Conservation (phyloP, 176 grass and related monocot genomes). For the Oryza coarctata region DNA sequence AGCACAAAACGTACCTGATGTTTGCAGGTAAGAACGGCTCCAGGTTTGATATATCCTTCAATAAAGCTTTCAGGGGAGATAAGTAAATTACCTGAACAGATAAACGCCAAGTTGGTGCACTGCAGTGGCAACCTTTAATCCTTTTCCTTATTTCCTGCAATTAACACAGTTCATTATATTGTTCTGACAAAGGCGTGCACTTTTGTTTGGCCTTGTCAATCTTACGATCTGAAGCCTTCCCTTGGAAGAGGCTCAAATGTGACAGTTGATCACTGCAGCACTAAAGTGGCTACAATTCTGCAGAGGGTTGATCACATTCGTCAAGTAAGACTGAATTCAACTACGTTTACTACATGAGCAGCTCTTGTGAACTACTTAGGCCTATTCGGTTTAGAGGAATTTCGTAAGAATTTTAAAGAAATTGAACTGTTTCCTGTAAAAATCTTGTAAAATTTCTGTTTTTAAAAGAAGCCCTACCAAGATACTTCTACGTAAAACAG, state of each 20-base stretch:
- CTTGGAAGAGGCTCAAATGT: constrained; percentile 30
- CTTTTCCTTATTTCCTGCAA: constrained; percentile 3
- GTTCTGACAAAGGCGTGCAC: neutral
- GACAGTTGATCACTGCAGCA: constrained; percentile 39
- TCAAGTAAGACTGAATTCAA: constrained; percentile 32
- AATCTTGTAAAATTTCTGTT: too few relatives aligned
- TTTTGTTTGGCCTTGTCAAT: constrained; percentile 20
- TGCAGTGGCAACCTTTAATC: neutral
- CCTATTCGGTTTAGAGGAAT: too few relatives aligned
- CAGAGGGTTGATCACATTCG: constrained; percentile 70
- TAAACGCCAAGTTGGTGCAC: constrained; percentile 47
- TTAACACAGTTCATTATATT: neutral
- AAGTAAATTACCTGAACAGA: constrained; percentile 47
- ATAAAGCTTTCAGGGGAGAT: constrained; percentile 35
- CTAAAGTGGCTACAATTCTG: constrained; percentile 52
- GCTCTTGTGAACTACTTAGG: neutral
- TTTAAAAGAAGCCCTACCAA: too few relatives aligned
- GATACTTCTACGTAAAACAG: constrained; percentile 15
- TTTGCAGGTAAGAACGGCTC: constrained; percentile 55
- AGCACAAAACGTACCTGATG: neutral
- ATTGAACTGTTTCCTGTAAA: too few relatives aligned
- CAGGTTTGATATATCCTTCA: constrained; percentile 47
- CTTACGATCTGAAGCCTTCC: constrained; percentile 47
- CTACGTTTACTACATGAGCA: neutral
- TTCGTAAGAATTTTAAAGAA: too few relatives aligned